Evolutionary conservation across 208 protist genomes (phyloP).

Genomic region (Wallacemonas sp.): DNA sequence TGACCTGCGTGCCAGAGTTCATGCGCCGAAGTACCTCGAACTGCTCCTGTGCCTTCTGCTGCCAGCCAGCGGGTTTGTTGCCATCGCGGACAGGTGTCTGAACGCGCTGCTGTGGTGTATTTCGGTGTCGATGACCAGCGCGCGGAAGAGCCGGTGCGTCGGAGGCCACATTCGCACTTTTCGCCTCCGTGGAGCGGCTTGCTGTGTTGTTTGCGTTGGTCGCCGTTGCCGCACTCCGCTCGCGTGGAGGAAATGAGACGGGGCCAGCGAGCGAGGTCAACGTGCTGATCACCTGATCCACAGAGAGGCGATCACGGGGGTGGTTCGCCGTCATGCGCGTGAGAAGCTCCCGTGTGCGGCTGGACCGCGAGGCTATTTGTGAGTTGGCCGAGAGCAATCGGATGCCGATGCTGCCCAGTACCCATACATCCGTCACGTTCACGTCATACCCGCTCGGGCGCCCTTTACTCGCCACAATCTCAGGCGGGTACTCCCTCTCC

Average conservation of each 20-base stretch:
- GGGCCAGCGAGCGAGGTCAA: slow-evolving; percentile 25
- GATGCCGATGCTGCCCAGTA: slow-evolving; percentile 52
- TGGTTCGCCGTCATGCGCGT: slow-evolving; percentile 52
- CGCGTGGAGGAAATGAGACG: slow-evolving; percentile 18
- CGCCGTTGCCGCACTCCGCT: slow-evolving; percentile 13
- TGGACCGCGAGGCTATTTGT: slow-evolving; percentile 32
- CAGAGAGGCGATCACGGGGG: slow-evolving; percentile 30
- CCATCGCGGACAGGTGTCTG: slow-evolving; percentile 5
- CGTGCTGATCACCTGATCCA: slow-evolving; percentile 41
- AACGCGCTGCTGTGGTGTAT: slow-evolving; percentile 10
- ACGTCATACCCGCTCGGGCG: slow-evolving; percentile 38
- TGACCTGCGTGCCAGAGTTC: slow-evolving; percentile 32
- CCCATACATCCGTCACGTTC: slow-evolving; percentile 72
- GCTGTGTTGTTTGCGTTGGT: background rate
- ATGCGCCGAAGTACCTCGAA: slow-evolving; percentile 71
- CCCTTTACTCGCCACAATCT: slow-evolving; percentile 34
- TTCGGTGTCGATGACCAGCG: background rate
- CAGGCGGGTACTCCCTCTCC: slow-evolving; percentile 72
- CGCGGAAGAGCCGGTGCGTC: background rate
- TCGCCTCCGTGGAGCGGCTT: background rate
- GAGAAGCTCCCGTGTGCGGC: slow-evolving; percentile 37
- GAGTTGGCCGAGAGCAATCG: slow-evolving; percentile 51
- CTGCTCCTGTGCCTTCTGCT: slow-evolving; percentile 49
- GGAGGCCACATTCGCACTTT: too few species aligned
- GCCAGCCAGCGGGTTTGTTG: slow-evolving; percentile 25